These are phyloP conservation scores for Trichosporon faecale DNA, from an alignment of 1,284 basidiomycete species.

Conservation along the genomic window DNA sequence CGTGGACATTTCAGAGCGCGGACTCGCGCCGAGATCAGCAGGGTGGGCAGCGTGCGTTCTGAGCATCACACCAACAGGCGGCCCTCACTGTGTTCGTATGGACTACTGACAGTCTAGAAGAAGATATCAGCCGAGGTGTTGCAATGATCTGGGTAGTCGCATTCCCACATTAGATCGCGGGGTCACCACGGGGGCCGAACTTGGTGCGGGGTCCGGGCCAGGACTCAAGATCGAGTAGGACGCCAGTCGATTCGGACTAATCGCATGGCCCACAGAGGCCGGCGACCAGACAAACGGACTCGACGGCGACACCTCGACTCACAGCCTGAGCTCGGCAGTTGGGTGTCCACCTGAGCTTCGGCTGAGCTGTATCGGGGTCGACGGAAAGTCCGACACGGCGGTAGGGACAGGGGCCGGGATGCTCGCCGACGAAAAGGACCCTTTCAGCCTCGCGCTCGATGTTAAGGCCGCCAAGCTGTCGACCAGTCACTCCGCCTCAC, in stretches of 20 bases:
- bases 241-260: not conserved
- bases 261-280: not conserved
- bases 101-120: not conserved
- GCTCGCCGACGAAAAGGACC: not conserved
- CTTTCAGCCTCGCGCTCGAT: too few relatives aligned
- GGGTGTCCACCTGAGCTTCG: not conserved
- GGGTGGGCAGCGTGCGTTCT: too few relatives aligned
- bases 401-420: not conserved
- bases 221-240: too few relatives aligned
- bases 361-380: not conserved
- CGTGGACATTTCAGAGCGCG: not conserved
- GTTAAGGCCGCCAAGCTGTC: too few relatives aligned
- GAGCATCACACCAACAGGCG: not conserved
- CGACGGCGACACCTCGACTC: not conserved
- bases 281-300: not conserved
- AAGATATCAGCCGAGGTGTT: not conserved
- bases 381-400: not conserved
- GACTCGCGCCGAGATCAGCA: not conserved
- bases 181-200: not conserved
- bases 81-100: not conserved
- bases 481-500: not conserved
- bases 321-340: not conserved
- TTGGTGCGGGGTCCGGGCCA: too few relatives aligned
- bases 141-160: not conserved
- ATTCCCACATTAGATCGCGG: not conserved